These are phyloP conservation scores for Exsudoporus floridanus DNA, from an alignment of 1,284 basidiomycete genomes.

Conservation along the genomic window DNA sequence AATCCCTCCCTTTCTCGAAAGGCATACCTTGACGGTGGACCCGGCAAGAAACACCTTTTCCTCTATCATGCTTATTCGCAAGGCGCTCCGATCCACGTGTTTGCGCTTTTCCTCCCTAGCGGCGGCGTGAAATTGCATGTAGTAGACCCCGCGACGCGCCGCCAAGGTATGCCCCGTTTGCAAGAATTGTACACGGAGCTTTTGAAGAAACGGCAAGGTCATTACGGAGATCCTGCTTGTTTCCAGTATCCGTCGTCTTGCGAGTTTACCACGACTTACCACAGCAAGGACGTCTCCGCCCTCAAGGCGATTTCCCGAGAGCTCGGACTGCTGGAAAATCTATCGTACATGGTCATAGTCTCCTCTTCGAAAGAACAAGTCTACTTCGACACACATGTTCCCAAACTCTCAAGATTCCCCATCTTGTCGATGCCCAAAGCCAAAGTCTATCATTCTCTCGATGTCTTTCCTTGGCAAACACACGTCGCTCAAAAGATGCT, in stretches of 20 bases:
- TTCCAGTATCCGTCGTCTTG: conserved; percentile 73
- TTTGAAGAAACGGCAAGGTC: conserved; percentile 44
- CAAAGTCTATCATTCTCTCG: conserved; percentile 70
- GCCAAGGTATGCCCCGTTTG: conserved; percentile 80
- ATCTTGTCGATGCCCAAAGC: conserved; percentile 83
- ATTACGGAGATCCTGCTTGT: conserved; percentile 45
- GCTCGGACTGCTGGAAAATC: conserved; percentile 69
- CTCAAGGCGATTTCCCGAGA: conserved; percentile 90
- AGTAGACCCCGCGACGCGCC: conserved; percentile 84
- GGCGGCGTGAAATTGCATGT: conserved; percentile 79
- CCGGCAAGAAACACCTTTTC: conserved; percentile 80
- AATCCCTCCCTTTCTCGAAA: conserved; percentile 59
- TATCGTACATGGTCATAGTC: conserved; percentile 75
- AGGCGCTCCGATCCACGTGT: conserved; percentile 81
- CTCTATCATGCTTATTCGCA: conserved; percentile 86
- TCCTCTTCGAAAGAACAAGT: conserved; percentile 84
- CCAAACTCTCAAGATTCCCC: conserved; percentile 83
- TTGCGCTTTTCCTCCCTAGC: conserved; percentile 83
- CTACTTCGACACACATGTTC: conserved; percentile 80
- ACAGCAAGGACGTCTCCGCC: conserved; percentile 77
- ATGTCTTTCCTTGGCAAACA: conserved; percentile 77
- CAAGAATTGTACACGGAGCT: conserved; percentile 71
- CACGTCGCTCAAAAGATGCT: conserved; percentile 80
- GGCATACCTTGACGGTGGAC: conserved; percentile 77
- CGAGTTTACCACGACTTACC: conserved; percentile 76